Evolutionary conservation across 23 red algal species (phyloP).

Genomic region (Porphyridium purpureum): DNA sequence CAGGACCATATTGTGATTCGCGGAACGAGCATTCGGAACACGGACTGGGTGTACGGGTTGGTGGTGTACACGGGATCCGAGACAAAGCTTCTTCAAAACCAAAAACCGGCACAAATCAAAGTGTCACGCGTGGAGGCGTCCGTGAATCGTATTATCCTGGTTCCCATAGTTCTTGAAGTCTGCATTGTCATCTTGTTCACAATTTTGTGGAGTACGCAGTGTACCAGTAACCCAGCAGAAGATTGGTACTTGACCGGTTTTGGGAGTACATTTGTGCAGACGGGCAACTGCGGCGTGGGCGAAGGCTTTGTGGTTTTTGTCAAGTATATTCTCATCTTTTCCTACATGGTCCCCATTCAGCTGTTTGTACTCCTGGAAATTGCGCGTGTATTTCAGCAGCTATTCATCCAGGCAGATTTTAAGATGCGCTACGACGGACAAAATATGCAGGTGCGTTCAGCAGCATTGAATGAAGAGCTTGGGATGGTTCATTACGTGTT

Average conservation of each 20-base stretch:
- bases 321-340: constrained; percentile 65
- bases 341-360: constrained; percentile 62
- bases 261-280: too few species aligned
- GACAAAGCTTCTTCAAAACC: constrained; percentile 89
- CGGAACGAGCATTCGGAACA: constrained; percentile 53
- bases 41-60: constrained; percentile 73
- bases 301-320: constrained; percentile 39
- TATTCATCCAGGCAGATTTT: constrained; percentile 45
- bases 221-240: constrained; percentile 11
- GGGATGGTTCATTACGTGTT: constrained; percentile 72
- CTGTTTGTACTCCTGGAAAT: constrained; percentile 90
- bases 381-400: constrained; percentile 60
- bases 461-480: constrained; percentile 82
- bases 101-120: constrained; percentile 45
- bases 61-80: constrained; percentile 66
- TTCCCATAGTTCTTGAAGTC: constrained; percentile 31
- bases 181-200: constrained; percentile 42
- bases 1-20: constrained; percentile 62
- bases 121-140: constrained; percentile 45
- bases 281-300: constrained; percentile 9
- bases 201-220: too few species aligned
- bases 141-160: constrained; percentile 33
- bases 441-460: constrained; percentile 57
- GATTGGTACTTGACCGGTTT: constrained; percentile 79
- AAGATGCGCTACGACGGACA: too few species aligned